Base-by-base conservation (phyloP, 352 stramenopile genomes). In the Phytophthora boehmeriae region DNA sequence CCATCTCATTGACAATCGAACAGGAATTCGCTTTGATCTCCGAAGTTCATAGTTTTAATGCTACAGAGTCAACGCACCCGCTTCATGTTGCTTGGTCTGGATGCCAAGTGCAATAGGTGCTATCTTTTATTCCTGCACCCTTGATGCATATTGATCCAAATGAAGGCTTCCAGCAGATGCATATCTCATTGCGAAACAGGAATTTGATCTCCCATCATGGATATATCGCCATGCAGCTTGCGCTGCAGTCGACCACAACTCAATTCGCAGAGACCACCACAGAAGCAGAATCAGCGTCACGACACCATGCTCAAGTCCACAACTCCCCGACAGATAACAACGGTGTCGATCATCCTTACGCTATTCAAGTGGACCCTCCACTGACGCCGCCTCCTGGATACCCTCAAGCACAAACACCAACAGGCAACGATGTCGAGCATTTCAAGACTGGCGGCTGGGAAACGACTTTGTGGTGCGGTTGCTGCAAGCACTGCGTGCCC, bases 401-500 rank as follows among this genome's bases (percentile, higher is more conserved):
- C 16, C 30, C 34, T 4, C 19, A 59, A n/a, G 41, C 19, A n/a
- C 25, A 14, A 20, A 54, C 25, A 42, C 19, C 25, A 22, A 51
- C 25, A 9, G 41, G 54, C 13, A 43, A 67, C 14, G 45, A 47
- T 17, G 39, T 59, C 17, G 28, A 44, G 9, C 39, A 67, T 22
- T 63, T 71, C 63, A 71, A 63, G 51, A 57, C 39, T 13, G 54
- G 65, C 16, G 36, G 30, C 14, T 73, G 65, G 65, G 65, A 68
- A 50, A 64, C 66, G 10, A 63, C 27, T 6, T 45, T 68, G 34
- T 75, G 65, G 22, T 80, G 54, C 46, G 71, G 58, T 27, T 86
- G 76, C 62, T 77, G 73, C 49, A 67, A 66, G n/a, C 35, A 74
- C 58, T 73, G 59, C 30, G 69, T 80, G 39, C 75, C 75, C n/a